phyloP scores from a whole-genome alignment of 306 rosid species.

The Senna tora region DNA sequence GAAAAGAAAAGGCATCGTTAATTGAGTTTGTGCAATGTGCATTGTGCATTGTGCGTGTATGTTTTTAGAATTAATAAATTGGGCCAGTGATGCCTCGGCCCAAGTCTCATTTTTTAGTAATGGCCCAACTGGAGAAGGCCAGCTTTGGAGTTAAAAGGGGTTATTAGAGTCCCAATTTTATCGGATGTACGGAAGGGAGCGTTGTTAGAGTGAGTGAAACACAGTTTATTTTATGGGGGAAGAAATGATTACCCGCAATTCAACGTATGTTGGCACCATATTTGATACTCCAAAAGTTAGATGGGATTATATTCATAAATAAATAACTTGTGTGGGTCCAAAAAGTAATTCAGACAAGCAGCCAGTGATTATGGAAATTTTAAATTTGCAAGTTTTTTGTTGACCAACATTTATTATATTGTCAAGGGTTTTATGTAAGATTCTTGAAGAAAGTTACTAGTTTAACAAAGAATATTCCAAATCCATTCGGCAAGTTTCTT shows the following conservation, averaged over 20 bases:
- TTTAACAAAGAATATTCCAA: constrained; percentile 27
- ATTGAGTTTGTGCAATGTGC: too few species aligned
- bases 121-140: neutral
- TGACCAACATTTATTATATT: constrained; percentile 25
- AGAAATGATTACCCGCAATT: too few species aligned
- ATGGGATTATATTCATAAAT: neutral
- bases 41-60: too few species aligned
- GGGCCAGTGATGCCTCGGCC: neutral
- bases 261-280: neutral
- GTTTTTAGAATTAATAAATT: neutral
- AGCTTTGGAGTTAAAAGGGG: too few species aligned
- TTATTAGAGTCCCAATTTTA: too few species aligned
- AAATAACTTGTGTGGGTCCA: constrained; percentile 23
- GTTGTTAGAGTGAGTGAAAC: too few species aligned
- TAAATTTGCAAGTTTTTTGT: constrained; percentile 19
- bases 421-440: constrained; percentile 21
- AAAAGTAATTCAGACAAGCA: constrained; percentile 3
- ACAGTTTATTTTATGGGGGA: too few species aligned
- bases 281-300: neutral
- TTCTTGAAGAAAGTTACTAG: neutral
- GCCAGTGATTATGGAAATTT: constrained; percentile 11
- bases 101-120: neutral
- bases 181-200: too few species aligned
- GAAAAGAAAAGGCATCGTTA: too few species aligned
- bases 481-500: neutral